These are phyloP conservation scores for Calonectria pseudoturangicola DNA, from an alignment of 2,329 filamentous ascomycete species.

Conservation along the genomic window DNA sequence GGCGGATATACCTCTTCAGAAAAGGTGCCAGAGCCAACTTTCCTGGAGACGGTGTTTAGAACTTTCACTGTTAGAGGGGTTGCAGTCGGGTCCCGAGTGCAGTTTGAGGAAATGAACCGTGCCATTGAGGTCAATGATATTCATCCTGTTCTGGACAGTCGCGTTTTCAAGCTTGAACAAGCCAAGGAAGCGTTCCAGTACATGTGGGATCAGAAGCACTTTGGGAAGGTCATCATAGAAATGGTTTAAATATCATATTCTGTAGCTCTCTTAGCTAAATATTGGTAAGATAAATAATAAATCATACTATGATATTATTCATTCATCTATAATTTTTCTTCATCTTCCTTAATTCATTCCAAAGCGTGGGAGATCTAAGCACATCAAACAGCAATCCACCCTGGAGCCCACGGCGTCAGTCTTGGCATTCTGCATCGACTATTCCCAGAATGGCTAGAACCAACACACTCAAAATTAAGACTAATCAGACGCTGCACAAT, in stretches of 20 bases:
- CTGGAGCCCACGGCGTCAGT: no score
- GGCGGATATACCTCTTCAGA: neutral
- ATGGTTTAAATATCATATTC: neutral
- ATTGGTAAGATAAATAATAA: no score
- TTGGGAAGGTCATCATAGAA: constrained; percentile 15
- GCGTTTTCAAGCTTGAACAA: constrained; percentile 3
- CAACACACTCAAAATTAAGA: no score
- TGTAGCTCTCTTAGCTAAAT: no score
- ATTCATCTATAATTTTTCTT: no score
- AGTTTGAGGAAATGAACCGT: constrained; percentile 14
- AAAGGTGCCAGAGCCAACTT: neutral
- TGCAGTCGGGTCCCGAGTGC: neutral
- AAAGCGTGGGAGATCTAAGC: no score
- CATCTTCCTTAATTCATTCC: no score
- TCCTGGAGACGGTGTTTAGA: neutral
- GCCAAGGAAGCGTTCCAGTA: constrained; percentile 18
- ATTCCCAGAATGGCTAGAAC: no score
- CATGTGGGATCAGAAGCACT: constrained; percentile 6
- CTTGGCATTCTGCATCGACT: no score
- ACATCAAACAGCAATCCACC: no score
- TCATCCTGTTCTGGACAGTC: constrained; percentile 21
- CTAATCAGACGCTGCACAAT: no score
- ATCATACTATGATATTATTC: no score
- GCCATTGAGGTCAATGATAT: constrained; percentile 5
- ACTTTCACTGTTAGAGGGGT: neutral